These are phyloP conservation scores for Fusarium longipes DNA, from an alignment of 2,329 filamentous ascomycete genomes.

Conservation along the genomic window DNA sequence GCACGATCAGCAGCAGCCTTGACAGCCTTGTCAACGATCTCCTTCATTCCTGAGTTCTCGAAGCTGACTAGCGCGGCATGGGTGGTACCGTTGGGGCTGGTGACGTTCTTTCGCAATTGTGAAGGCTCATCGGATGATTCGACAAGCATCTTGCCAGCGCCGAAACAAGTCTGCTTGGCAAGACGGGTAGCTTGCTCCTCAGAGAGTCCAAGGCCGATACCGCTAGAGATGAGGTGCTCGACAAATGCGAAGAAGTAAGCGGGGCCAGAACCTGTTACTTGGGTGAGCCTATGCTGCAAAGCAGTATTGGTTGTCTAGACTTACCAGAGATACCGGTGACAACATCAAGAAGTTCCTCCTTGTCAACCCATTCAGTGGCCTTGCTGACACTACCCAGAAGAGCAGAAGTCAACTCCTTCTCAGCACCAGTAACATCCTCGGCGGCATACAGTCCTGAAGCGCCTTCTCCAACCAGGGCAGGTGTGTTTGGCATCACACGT, in stretches of 20 bases:
- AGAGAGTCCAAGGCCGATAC: conserved; percentile 57
- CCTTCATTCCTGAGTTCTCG: conserved; percentile 56
- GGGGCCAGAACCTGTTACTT: conserved; percentile 57
- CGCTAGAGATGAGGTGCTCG: conserved; percentile 61
- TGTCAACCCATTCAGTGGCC: conserved; percentile 61
- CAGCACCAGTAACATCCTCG: conserved; percentile 54
- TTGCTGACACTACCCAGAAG: conserved; percentile 61
- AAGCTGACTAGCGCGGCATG: conserved; percentile 62
- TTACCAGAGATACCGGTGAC: conserved; percentile 62
- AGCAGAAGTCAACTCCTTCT: conserved; percentile 56
- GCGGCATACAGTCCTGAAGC: conserved; percentile 61
- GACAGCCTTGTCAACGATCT: conserved; percentile 59
- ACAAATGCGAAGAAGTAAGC: conserved; percentile 66
- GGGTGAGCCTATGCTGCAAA: background rate
- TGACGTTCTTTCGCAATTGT: conserved; percentile 63
- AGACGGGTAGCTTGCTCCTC: conserved; percentile 61
- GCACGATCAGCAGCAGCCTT: conserved; percentile 58
- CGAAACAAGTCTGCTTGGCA: conserved; percentile 62
- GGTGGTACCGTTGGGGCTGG: conserved; percentile 64
- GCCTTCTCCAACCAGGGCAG: conserved; percentile 62
- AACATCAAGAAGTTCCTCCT: conserved; percentile 61
- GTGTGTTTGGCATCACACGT: conserved; percentile 66
- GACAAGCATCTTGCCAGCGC: conserved; percentile 63
- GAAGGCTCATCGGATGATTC: conserved; percentile 58
- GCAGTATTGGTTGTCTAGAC: background rate